These are phyloP conservation scores for Phytomonas sp. DNA, from an alignment of 208 protist species.

Conservation along the genomic window DNA sequence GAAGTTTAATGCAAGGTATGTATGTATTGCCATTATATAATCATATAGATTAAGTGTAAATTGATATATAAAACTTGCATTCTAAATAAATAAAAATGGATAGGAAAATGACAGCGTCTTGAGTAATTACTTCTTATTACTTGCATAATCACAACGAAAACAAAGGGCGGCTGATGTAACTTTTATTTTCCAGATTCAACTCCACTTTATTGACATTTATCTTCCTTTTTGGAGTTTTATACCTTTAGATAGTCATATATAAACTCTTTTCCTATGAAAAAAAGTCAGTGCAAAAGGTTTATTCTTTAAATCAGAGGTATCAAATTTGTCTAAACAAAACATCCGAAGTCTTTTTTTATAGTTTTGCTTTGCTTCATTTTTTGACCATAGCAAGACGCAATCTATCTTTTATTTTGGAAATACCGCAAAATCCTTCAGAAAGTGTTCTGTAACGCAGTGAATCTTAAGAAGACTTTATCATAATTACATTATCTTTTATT, in stretches of 20 bases:
- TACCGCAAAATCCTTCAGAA: background rate
- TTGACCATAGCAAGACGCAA: slow-evolving; percentile 2
- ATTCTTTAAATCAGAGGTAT: background rate
- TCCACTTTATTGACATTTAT: background rate
- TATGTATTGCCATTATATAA: background rate
- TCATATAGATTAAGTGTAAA: background rate
- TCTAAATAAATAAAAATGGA: background rate
- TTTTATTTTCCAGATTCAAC: background rate
- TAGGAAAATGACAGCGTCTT: background rate
- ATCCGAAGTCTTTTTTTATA: slow-evolving; percentile 10
- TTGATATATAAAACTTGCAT: background rate
- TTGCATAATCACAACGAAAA: background rate
- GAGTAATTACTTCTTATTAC: background rate
- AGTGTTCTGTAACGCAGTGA: background rate
- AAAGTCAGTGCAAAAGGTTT: slow-evolving; percentile 8
- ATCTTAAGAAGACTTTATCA: background rate
- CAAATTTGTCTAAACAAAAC: slow-evolving; percentile 15
- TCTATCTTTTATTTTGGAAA: slow-evolving; percentile 4
- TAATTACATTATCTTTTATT: slow-evolving; percentile 9
- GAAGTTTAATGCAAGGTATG: background rate
- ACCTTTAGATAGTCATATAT: background rate
- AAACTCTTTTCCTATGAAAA: background rate
- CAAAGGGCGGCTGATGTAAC: background rate
- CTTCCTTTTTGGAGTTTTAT: background rate
- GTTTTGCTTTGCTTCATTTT: slow-evolving; percentile 8